phyloP scores from a whole-genome alignment of 2,329 filamentous ascomycete genomes.

The Cladorrhinum sp. region DNA sequence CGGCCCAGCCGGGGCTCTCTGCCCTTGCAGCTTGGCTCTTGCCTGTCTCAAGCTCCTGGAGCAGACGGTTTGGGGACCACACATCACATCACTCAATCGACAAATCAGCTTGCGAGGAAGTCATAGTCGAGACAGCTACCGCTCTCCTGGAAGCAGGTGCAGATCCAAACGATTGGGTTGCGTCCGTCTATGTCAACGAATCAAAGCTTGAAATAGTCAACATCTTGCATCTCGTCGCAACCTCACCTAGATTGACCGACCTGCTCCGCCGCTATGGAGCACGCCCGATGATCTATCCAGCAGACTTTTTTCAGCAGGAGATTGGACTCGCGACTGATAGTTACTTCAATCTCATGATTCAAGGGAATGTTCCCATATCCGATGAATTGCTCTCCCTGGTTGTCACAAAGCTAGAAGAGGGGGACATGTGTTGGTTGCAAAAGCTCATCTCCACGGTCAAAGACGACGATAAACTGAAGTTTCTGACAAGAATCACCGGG shows the following conservation, averaged over 20 bases:
- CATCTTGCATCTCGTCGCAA: neutral
- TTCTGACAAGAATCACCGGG: neutral
- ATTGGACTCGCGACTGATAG: too few species aligned
- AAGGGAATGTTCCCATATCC: neutral
- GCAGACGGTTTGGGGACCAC: neutral
- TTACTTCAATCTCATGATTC: neutral
- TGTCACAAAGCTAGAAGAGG: neutral
- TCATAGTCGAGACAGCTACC: neutral
- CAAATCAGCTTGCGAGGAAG: neutral
- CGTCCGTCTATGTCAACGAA: neutral
- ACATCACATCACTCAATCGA: neutral
- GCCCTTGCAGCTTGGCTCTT: neutral
- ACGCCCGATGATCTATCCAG: neutral
- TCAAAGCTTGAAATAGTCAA: neutral
- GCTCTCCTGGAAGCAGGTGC: neutral
- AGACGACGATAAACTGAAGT: neutral
- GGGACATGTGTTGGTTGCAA: neutral
- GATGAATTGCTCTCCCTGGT: neutral
- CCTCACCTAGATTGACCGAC: neutral
- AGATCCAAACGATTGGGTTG: neutral
- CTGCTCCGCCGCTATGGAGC: neutral
- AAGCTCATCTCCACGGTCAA: neutral
- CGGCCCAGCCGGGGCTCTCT: neutral
- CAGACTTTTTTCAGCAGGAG: neutral
- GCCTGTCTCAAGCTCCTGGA: neutral